Conservation (phyloP, 2,329 filamentous ascomycete species). For the Verticillium albo-atrum region DNA sequence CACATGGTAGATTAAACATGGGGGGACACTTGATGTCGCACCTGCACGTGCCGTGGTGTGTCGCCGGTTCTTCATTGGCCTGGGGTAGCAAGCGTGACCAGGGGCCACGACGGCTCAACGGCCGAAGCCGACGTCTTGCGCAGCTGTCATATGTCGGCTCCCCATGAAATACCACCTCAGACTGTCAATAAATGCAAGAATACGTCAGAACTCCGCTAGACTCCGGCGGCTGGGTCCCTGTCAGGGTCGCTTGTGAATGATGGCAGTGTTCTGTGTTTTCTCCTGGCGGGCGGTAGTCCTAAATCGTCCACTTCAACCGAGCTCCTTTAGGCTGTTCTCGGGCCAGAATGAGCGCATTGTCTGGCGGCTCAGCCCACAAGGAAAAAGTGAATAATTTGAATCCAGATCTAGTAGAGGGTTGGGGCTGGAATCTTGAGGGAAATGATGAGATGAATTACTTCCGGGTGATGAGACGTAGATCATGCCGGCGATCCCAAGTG, state of each 20-base stretch:
- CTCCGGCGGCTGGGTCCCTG: not conserved
- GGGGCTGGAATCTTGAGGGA: no score
- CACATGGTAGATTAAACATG: not conserved
- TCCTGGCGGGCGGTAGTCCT: not conserved
- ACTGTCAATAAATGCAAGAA: not conserved
- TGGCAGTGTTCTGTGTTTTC: not conserved
- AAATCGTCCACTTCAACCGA: not conserved
- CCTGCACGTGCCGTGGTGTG: not conserved
- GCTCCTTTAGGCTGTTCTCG: not conserved
- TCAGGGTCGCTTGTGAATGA: not conserved
- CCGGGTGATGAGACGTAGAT: no score
- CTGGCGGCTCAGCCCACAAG: no score
- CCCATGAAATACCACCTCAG: not conserved
- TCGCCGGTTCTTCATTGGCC: not conserved
- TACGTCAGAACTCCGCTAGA: not conserved
- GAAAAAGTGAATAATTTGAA: no score
- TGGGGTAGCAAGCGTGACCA: not conserved
- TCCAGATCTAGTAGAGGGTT: no score
- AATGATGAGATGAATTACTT: no score
- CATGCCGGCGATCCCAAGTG: no score
- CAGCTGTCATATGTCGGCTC: not conserved
- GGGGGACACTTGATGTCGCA: not conserved
- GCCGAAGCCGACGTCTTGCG: not conserved
- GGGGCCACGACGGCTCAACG: not conserved
- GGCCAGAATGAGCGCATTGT: not conserved